A percentile compares a stretch with the other conserved stretches of the same genome.
phyloP scores from a whole-genome alignment of 164 flowering plant genomes.

The Platanus orientalis region DNA sequence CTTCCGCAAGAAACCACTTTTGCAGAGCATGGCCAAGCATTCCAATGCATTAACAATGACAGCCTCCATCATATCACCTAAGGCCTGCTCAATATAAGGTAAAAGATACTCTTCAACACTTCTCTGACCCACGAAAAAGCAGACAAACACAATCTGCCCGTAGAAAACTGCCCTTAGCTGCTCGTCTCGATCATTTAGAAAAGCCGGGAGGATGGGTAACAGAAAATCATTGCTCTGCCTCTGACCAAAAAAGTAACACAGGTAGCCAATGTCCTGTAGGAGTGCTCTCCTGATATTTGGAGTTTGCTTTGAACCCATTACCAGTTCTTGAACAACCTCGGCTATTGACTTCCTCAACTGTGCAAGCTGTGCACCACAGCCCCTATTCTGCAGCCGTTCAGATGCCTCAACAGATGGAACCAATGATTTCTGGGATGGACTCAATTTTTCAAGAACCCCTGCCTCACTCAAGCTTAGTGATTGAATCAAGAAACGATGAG shows the following conservation, averaged over 20 bases:
- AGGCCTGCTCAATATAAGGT: slow-evolving; percentile 95
- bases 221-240: slow-evolving; percentile 90
- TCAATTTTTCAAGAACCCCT: slow-evolving; percentile 72
- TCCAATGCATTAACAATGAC: slow-evolving; percentile 91
- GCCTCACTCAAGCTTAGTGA: slow-evolving; percentile 73
- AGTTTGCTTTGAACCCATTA: slow-evolving; percentile 97
- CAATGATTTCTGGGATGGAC: slow-evolving; percentile 33
- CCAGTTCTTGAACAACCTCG: slow-evolving; percentile 94
- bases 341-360: slow-evolving; percentile 82
- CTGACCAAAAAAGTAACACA: slow-evolving; percentile 94
- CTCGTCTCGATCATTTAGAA: slow-evolving; percentile 92
- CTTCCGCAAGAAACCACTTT: slow-evolving; percentile 69
- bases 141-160: slow-evolving; percentile 80
- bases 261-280: slow-evolving; percentile 70
- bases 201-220: slow-evolving; percentile 93
- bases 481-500: slow-evolving; percentile 77
- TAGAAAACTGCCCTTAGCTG: slow-evolving; percentile 85
- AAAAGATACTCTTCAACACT: slow-evolving; percentile 98
- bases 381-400: slow-evolving; percentile 35
- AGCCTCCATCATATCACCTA: slow-evolving; percentile 79
- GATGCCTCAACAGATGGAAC: slow-evolving; percentile 36
- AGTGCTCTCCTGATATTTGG: slow-evolving; percentile 95
- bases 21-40: slow-evolving; percentile 80
- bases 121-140: slow-evolving; percentile 93
- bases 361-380: slow-evolving; percentile 58